Conservation (phyloP, 345 rosid genomes). For the Pistacia integerrima region DNA sequence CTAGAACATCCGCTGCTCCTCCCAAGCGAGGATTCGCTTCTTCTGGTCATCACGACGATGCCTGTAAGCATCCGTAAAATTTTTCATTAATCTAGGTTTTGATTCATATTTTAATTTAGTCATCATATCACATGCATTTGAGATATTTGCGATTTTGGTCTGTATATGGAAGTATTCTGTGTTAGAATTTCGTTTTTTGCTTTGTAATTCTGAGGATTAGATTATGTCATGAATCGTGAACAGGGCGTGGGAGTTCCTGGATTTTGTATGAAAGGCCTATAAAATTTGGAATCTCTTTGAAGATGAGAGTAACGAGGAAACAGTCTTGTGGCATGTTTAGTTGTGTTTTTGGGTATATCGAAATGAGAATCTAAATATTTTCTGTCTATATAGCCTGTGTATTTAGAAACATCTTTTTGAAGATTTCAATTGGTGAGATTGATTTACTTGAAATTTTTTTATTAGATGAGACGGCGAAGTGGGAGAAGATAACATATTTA, state of each 20-base stretch:
- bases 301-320: background rate
- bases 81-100: background rate
- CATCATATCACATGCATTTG: background rate
- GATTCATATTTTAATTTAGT: background rate
- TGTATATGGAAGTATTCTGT: background rate
- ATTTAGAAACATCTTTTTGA: background rate
- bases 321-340: background rate
- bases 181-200: background rate
- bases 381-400: too few species aligned
- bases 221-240: background rate
- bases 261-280: too few species aligned
- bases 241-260: background rate
- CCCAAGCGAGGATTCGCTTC: conserved; percentile 72
- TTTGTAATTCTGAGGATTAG: background rate
- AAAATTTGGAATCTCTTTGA: background rate
- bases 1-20: conserved; percentile 51
- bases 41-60: conserved; percentile 73
- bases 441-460: conserved; percentile 1
- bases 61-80: conserved; percentile 43
- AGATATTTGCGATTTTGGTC: background rate
- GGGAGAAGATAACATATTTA: conserved; percentile 89
- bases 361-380: background rate
- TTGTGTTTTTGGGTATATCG: background rate
- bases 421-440: background rate
- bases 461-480: conserved; percentile 77